These are phyloP conservation scores for Polysphondylium violaceum DNA, from an alignment of 78 protist species.

Conservation along the genomic window DNA sequence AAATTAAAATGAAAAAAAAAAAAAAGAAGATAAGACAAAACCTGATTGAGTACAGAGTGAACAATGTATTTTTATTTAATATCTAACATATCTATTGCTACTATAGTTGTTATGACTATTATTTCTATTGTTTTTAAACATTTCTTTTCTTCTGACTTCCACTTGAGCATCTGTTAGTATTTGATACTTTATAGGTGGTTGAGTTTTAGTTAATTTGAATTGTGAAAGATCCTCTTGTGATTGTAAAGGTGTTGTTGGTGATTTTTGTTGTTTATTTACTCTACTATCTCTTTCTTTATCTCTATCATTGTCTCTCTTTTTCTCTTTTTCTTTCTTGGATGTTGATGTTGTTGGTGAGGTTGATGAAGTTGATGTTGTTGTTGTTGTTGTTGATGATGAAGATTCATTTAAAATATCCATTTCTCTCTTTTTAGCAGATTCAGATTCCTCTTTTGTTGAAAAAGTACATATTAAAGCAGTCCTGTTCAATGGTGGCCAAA, in stretches of 20 bases:
- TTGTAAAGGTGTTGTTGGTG: neutral
- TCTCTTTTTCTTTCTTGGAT: neutral
- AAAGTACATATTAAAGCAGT: conserved; percentile 7
- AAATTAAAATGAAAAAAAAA: too few relatives aligned
- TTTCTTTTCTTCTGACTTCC: neutral
- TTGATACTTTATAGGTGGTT: neutral
- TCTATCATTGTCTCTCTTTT: neutral
- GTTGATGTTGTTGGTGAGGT: neutral
- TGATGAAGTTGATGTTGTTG: neutral
- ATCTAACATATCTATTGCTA: too few relatives aligned
- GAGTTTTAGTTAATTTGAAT: neutral
- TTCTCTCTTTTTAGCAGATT: conserved; percentile 11
- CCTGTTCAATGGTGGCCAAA: conserved; percentile 66
- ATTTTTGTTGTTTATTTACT: neutral
- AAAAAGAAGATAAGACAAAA: too few relatives aligned
- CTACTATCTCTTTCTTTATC: neutral
- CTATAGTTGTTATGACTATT: too few relatives aligned
- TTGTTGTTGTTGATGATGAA: neutral
- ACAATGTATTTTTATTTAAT: too few relatives aligned
- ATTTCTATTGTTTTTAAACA: too few relatives aligned
- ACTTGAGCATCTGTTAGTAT: neutral
- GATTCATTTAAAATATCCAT: conserved; percentile 9
- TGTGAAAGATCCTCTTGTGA: neutral
- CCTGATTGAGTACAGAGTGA: too few relatives aligned
- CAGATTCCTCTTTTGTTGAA: conserved; percentile 18